Conservation (phyloP, 1,284 basidiomycete genomes). For the Fomitopsis palustris region DNA sequence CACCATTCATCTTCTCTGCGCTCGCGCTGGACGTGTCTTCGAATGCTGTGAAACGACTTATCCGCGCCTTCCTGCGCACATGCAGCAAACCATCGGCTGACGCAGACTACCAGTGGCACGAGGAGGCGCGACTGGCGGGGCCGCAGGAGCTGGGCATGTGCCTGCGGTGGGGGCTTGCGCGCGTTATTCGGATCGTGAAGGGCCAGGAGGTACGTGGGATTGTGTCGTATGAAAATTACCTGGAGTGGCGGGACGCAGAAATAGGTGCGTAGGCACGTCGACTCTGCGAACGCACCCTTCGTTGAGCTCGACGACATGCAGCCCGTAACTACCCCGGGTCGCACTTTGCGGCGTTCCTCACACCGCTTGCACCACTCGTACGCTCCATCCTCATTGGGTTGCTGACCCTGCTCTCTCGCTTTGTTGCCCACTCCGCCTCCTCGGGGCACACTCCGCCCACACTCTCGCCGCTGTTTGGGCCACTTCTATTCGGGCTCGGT, state of each 20-base stretch:
- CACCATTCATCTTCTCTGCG: slow-evolving; percentile 86
- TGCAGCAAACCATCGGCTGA: slow-evolving; percentile 44
- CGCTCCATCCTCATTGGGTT: slow-evolving; percentile 63
- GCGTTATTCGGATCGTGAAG: slow-evolving; percentile 63
- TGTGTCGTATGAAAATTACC: slow-evolving; percentile 76
- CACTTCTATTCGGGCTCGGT: slow-evolving; percentile 78
- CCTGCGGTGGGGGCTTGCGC: slow-evolving; percentile 79
- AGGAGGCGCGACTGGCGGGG: slow-evolving; percentile 78
- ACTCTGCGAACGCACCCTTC: slow-evolving; percentile 11
- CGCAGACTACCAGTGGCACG: slow-evolving; percentile 59
- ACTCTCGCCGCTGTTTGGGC: slow-evolving; percentile 85
- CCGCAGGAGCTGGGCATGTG: slow-evolving; percentile 86
- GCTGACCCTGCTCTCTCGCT: slow-evolving; percentile 71
- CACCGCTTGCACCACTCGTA: slow-evolving; percentile 49
- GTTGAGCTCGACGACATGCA: slow-evolving; percentile 25
- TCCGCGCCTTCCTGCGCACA: slow-evolving; percentile 69
- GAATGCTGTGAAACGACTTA: slow-evolving; percentile 67
- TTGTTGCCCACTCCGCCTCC: slow-evolving; percentile 75
- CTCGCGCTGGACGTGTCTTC: slow-evolving; percentile 81
- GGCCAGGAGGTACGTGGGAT: slow-evolving; percentile 69
- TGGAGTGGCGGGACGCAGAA: slow-evolving; percentile 75
- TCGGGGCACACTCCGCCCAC: slow-evolving; percentile 85
- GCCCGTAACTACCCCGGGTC: slow-evolving; percentile 65
- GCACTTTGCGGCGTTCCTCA: slow-evolving; percentile 63
- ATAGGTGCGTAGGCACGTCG: slow-evolving; percentile 48